Conservation (phyloP, 345 rosid genomes). For the Gossypium raimondii region DNA sequence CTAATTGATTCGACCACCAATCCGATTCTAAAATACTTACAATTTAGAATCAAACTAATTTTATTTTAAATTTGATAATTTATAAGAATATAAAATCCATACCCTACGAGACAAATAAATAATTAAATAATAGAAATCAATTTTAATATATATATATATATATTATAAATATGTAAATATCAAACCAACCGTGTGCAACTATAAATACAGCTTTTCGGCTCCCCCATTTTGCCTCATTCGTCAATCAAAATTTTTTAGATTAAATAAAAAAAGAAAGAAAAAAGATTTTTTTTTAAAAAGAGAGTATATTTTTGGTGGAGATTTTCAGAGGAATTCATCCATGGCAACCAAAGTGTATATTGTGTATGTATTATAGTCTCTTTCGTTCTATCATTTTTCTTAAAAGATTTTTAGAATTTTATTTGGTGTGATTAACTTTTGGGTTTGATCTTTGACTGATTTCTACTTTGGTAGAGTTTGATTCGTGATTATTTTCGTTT, state of each 20-base stretch:
- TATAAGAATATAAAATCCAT: background rate
- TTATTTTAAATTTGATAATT: background rate
- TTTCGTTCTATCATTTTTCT: background rate
- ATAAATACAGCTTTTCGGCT: slow-evolving; percentile 34
- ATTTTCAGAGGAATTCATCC: slow-evolving; percentile 12
- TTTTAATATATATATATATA: no score
- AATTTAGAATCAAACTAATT: background rate
- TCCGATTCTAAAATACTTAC: no score
- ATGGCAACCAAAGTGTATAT: slow-evolving; percentile 76
- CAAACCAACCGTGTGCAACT: slow-evolving; percentile 19
- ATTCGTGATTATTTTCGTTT: background rate
- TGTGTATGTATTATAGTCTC: slow-evolving; percentile 46
- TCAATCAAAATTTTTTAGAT: slow-evolving; percentile 13
- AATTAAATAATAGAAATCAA: background rate
- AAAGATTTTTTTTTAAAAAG: background rate
- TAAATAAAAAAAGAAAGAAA: background rate
- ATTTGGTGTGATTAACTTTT: background rate
- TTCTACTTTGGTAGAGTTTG: background rate
- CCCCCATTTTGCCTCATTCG: slow-evolving; percentile 19
- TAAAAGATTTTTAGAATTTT: background rate
- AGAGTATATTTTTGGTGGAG: background rate
- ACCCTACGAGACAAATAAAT: background rate
- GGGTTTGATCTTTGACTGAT: background rate
- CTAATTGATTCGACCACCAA: no score
- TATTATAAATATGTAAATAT: no score